Conservation (phyloP, 345 rosid species). For the Euclidium syriacum region DNA sequence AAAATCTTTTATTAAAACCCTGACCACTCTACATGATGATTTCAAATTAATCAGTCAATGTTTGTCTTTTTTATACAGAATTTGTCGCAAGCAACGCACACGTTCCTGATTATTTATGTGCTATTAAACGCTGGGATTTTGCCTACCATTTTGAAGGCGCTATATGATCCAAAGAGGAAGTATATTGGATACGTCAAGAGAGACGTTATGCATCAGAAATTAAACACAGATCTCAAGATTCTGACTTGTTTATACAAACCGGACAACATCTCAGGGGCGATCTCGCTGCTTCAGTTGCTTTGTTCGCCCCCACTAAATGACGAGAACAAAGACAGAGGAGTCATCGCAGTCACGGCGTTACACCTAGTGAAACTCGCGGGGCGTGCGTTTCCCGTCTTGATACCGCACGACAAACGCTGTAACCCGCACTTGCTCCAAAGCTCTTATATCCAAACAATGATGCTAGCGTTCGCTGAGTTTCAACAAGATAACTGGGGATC, state of each 20-base stretch:
- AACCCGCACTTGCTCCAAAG: neutral
- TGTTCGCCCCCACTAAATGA: conserved; percentile 17
- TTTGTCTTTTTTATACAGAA: conserved; percentile 11
- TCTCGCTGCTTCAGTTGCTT: conserved; percentile 30
- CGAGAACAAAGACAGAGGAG: conserved; percentile 24
- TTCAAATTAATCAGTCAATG: neutral
- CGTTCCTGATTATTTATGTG: conserved; percentile 17
- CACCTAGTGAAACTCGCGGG: conserved; percentile 50
- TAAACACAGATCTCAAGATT: conserved; percentile 35
- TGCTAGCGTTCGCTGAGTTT: conserved; percentile 34
- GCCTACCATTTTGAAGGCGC: conserved; percentile 31
- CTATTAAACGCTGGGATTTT: conserved; percentile 20
- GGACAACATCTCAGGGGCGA: conserved; percentile 28
- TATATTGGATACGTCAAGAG: conserved; percentile 40
- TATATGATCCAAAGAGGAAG: conserved; percentile 51
- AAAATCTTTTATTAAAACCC: neutral
- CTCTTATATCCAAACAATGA: conserved; percentile 30
- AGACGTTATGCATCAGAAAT: conserved; percentile 30
- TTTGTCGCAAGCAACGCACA: conserved; percentile 12
- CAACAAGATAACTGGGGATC: conserved; percentile 22
- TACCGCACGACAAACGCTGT: conserved; percentile 37
- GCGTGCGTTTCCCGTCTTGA: conserved; percentile 39
- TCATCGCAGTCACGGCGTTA: conserved; percentile 37
- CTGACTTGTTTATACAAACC: conserved; percentile 50
- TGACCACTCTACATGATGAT: neutral